Evolutionary conservation across 1,139 yeast genomes (phyloP), one percentile per base, ranked within the genome.

Genomic region (Saccharomyces hybrid): DNA sequence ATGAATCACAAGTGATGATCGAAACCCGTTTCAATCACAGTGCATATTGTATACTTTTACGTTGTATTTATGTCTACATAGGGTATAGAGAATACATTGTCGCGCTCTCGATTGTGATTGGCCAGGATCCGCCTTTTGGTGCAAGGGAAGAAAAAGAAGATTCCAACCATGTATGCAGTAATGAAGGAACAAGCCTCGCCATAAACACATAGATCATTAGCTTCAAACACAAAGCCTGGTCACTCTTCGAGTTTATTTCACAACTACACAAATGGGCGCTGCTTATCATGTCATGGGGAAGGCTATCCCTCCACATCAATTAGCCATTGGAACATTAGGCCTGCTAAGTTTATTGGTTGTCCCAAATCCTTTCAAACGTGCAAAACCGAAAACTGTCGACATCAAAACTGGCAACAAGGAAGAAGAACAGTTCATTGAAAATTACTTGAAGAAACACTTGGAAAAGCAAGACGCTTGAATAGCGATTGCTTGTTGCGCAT

Each of bases 341-440:
- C 73, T 81, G 41, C 86, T 85, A 58, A 78, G 77, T 47, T 71
- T 83, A 51, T 66, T 80, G 55, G 82, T 77, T 59, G 68, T 75
- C 49, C 93, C 93, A 71, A 85, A 86, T 73, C 93, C 93, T 67
- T 85, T 88, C 82, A 78, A 79, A 41, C 71, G 81, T 19, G 67
- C 81, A 60, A 78, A 81, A 60, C 81, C 85, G 60, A 74, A 77
- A 58, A 77, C 77, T 64, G 89, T 93, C 59, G 77, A 85, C 55
- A 80, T 89, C 72, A 80, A 82, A 63, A 96, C 97, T 60, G 73
- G 83, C 56, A 81, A 90, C 56, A 82, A 90, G 64, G 97, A 89
- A 66, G 98, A 91, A 77, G 96, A 88, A 73, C 84, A 85, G 73
- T 91, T 86, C 76, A 79, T 84, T 64, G 69, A 71, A 66, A 77